Conservation (phyloP, 1,284 basidiomycete genomes). For the Somion occarium region DNA sequence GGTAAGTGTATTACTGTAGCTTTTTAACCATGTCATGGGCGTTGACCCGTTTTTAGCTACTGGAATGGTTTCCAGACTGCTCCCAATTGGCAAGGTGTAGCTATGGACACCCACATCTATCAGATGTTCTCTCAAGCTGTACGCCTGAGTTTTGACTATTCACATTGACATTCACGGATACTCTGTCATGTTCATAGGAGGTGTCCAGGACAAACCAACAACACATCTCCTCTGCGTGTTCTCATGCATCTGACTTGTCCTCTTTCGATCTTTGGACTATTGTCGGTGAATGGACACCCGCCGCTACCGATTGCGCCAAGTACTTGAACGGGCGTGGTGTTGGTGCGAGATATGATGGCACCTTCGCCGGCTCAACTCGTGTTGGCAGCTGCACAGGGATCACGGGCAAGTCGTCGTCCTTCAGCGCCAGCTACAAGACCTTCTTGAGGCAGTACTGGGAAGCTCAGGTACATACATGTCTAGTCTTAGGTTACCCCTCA, state of each 20-base stretch:
- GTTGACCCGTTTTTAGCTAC: conserved; percentile 32
- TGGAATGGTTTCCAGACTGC: conserved; percentile 70
- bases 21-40: background rate
- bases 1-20: conserved; percentile 14
- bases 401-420: conserved; percentile 68
- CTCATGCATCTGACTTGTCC: conserved; percentile 39
- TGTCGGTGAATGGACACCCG: conserved; percentile 85
- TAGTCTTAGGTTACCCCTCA: background rate
- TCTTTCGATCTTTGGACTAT: conserved; percentile 67
- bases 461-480: conserved; percentile 51
- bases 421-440: conserved; percentile 77
- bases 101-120: conserved; percentile 82
- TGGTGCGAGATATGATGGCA: conserved; percentile 80
- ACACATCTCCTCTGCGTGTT: conserved; percentile 69
- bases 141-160: conserved; percentile 18
- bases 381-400: conserved; percentile 72
- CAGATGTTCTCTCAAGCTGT: conserved; percentile 72
- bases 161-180: background rate
- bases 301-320: conserved; percentile 81
- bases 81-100: conserved; percentile 60
- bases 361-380: conserved; percentile 56
- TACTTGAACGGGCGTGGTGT: conserved; percentile 55
- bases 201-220: conserved; percentile 46
- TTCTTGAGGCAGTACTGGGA: conserved; percentile 85
- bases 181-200: conserved; percentile 32